Conservation (phyloP, 2,329 filamentous ascomycete genomes). For the Fusarium pseudograminearum region DNA sequence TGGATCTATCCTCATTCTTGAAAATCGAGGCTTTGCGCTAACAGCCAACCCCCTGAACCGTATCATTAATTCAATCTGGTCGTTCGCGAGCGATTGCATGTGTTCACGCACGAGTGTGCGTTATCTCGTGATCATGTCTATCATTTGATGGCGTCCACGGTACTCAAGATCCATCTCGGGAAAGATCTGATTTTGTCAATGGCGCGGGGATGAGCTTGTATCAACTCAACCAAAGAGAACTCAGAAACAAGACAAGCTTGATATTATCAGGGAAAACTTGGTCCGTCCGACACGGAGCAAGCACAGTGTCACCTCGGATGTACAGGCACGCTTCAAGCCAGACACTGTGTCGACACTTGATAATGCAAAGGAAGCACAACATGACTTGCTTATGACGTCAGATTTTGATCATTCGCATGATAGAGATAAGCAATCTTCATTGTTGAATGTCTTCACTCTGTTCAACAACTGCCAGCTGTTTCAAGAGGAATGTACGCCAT, state of each 20-base stretch:
- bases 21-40: constrained; percentile 39
- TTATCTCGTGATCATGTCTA: constrained; percentile 4
- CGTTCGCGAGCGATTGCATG: constrained; percentile 36
- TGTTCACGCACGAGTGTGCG: constrained; percentile 24
- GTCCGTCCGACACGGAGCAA: constrained; percentile 12
- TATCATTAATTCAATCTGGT: constrained; percentile 30
- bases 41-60: constrained; percentile 28
- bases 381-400: constrained; percentile 48
- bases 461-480: neutral
- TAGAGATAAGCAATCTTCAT: constrained; percentile 19
- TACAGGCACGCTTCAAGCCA: constrained; percentile 14
- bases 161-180: constrained; percentile 17
- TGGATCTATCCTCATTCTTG: constrained; percentile 11
- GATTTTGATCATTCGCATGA: constrained; percentile 8
- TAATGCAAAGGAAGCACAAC: constrained; percentile 31
- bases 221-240: constrained; percentile 14
- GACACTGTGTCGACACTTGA: constrained; percentile 44
- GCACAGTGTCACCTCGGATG: constrained; percentile 38
- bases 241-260: constrained; percentile 21
- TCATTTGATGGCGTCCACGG: constrained; percentile 17
- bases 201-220: constrained; percentile 1
- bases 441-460: neutral
- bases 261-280: constrained; percentile 2
- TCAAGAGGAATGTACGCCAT: neutral
- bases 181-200: constrained; percentile 28